These are phyloP conservation scores for Pestalotiopsis sp. DNA, from an alignment of 2,329 filamentous ascomycete genomes.

Conservation along the genomic window DNA sequence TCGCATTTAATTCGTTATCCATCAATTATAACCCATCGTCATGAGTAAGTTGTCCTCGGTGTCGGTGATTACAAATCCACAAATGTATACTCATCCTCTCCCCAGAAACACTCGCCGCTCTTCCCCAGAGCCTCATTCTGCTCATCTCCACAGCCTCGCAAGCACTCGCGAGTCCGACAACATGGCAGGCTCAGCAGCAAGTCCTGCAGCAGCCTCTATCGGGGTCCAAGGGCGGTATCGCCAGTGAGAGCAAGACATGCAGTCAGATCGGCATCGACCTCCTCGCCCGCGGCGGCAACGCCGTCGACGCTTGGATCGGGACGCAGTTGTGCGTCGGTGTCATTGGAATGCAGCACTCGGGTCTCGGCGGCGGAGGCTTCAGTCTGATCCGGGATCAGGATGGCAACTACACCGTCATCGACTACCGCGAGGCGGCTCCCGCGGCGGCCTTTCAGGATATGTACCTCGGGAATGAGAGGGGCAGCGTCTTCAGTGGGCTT, in stretches of 20 bases:
- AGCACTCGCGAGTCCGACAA: slow-evolving; percentile 19
- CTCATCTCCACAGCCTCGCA: slow-evolving; percentile 7
- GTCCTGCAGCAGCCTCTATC: slow-evolving; percentile 15
- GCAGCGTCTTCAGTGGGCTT: slow-evolving; percentile 72
- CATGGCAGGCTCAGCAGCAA: slow-evolving; percentile 23
- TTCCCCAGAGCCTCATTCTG: background rate
- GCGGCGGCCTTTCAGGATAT: slow-evolving; percentile 81
- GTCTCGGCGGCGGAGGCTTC: slow-evolving; percentile 90
- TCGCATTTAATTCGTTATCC: background rate
- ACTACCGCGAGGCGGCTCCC: slow-evolving; percentile 88
- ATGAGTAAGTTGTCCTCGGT: background rate
- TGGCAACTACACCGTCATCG: slow-evolving; percentile 80
- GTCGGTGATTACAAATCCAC: background rate
- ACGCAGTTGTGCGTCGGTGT: slow-evolving; percentile 78
- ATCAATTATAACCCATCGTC: background rate
- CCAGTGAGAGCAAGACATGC: slow-evolving; percentile 33
- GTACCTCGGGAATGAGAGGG: slow-evolving; percentile 72
- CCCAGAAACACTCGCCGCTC: background rate
- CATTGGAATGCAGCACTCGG: slow-evolving; percentile 76
- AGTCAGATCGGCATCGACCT: slow-evolving; percentile 36
- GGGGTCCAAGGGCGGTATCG: slow-evolving; percentile 28
- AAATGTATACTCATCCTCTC: background rate
- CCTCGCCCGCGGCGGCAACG: slow-evolving; percentile 59
- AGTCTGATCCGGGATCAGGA: slow-evolving; percentile 73
- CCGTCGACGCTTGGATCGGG: slow-evolving; percentile 75